Evolutionary conservation across 108 stramenopile species (phyloP).

Genomic region (Parmales sp.): DNA sequence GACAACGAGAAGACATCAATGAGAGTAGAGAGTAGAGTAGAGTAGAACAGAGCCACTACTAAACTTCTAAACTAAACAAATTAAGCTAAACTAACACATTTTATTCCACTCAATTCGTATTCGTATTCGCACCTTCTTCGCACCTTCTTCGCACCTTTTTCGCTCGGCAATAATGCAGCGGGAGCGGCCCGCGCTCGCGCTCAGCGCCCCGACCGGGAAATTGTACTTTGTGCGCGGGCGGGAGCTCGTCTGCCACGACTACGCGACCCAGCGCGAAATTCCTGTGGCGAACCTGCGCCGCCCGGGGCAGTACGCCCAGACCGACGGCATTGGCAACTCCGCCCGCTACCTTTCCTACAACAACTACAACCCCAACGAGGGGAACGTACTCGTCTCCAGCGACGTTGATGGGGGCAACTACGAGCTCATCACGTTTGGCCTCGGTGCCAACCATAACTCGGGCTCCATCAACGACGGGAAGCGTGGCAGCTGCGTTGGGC

Average conservation of each 20-base stretch:
- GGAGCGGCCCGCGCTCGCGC: conserved; percentile 83
- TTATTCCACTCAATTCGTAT: too few relatives aligned
- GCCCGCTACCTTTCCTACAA: conserved; percentile 89
- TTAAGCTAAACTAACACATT: too few relatives aligned
- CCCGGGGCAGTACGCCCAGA: conserved; percentile 78
- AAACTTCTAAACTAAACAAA: too few relatives aligned
- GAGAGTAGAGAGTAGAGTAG: too few relatives aligned
- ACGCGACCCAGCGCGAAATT: conserved; percentile 70
- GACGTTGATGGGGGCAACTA: conserved; percentile 89
- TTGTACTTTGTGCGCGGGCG: conserved; percentile 92
- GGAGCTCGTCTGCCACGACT: conserved; percentile 88
- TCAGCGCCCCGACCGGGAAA: conserved; percentile 48
- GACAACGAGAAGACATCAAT: too few relatives aligned
- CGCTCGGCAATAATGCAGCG: too few relatives aligned
- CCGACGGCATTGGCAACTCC: conserved; percentile 78
- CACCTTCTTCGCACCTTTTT: too few relatives aligned
- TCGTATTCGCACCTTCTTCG: too few relatives aligned
- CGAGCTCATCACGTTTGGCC: conserved; percentile 82
- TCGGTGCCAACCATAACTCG: conserved; percentile 36
- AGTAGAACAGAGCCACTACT: too few relatives aligned
- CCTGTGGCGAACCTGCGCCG: conserved; percentile 82
- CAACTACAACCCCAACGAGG: conserved; percentile 81
- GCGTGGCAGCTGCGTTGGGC: conserved; percentile 77
- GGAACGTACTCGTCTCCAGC: conserved; percentile 77
- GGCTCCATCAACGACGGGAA: conserved; percentile 73